Evolutionary conservation across 2,329 filamentous ascomycete genomes (phyloP).

Genomic region (Cytospora paraplurivora): DNA sequence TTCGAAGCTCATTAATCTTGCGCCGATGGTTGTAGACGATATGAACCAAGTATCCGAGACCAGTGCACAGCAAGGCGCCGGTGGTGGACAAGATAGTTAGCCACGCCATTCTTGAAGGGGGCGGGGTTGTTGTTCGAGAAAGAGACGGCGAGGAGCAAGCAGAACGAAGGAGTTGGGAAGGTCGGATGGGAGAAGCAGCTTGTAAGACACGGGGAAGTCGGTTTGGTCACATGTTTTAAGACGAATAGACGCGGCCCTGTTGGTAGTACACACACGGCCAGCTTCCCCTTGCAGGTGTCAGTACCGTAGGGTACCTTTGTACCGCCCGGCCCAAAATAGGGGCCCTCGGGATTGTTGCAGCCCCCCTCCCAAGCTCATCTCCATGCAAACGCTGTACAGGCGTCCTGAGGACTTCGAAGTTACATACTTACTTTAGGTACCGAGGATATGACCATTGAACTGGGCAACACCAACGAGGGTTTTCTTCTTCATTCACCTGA

Average conservation of each 20-base stretch:
- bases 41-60: not conserved
- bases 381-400: not conserved
- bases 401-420: not conserved
- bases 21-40: not conserved
- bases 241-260: not conserved
- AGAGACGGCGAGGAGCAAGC: not conserved
- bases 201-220: not conserved
- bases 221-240: not conserved
- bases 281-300: not conserved
- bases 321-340: not conserved
- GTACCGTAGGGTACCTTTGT: too few species aligned
- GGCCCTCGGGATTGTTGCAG: not conserved
- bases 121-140: not conserved
- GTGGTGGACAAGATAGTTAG: not conserved
- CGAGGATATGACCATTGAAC: too few species aligned
- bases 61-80: conserved; percentile 1
- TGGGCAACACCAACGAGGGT: not conserved
- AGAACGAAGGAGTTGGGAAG: not conserved
- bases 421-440: too few species aligned
- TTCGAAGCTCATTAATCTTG: conserved; percentile 14
- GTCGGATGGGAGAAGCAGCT: too few species aligned
- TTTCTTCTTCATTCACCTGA: not conserved
- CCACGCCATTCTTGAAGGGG: not conserved
- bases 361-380: not conserved
- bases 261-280: too few species aligned